Conservation (phyloP, 2,329 filamentous ascomycete species). For the Cladophialophora immunda region DNA sequence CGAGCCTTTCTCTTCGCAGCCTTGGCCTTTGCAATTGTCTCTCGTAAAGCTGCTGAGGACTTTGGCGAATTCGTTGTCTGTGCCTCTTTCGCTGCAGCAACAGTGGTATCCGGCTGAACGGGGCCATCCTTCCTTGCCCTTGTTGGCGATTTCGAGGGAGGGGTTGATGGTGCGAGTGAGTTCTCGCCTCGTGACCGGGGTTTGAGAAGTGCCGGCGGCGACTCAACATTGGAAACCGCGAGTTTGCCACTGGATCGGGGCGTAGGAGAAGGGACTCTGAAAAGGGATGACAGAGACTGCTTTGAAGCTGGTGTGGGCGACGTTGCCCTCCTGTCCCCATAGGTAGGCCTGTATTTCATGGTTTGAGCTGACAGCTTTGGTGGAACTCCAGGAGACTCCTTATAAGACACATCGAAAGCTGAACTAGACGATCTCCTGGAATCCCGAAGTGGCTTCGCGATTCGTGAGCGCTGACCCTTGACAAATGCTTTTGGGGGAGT, state of each 20-base stretch:
- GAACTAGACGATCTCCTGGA: constrained; percentile 26
- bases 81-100: constrained; percentile 5
- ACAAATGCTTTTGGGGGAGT: constrained; percentile 39
- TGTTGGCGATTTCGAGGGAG: constrained; percentile 24
- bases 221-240: constrained; percentile 16
- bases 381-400: constrained; percentile 1
- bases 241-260: constrained; percentile 9
- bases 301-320: constrained; percentile 24
- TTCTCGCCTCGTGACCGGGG: constrained; percentile 34
- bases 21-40: constrained; percentile 92
- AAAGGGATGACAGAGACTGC: constrained; percentile 33
- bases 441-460: constrained; percentile 32
- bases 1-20: constrained; percentile 51
- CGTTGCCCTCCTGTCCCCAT: constrained; percentile 16
- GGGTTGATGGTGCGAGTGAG: constrained; percentile 27
- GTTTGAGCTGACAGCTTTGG: constrained; percentile 20
- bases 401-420: constrained; percentile 14
- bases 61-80: constrained; percentile 59
- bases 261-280: constrained; percentile 22
- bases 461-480: constrained; percentile 35
- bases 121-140: constrained; percentile 14
- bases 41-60: constrained; percentile 81
- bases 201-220: constrained; percentile 21
- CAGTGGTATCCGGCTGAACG: not conserved
- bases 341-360: constrained; percentile 24